Conservation (phyloP, 2,329 filamentous ascomycete genomes). For the Emericellopsis atlantica region DNA sequence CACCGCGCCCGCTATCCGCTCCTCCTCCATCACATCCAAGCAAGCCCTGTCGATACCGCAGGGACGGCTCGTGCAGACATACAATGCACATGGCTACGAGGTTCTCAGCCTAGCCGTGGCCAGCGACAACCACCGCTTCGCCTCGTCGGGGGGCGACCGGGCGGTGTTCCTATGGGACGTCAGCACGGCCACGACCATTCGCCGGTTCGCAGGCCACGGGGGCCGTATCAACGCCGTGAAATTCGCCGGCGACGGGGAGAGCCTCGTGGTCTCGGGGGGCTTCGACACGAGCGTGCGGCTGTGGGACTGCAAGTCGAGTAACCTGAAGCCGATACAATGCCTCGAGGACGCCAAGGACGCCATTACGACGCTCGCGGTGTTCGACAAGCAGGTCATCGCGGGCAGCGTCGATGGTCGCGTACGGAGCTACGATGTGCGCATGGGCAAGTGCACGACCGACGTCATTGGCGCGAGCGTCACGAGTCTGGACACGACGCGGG, state of each 20-base stretch:
- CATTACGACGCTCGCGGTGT: conserved; percentile 37
- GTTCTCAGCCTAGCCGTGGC: conserved; percentile 70
- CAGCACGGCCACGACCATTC: conserved; percentile 60
- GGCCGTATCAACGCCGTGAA: conserved; percentile 66
- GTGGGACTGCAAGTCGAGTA: conserved; percentile 53
- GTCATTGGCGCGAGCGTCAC: conserved; percentile 63
- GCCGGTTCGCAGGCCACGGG: conserved; percentile 60
- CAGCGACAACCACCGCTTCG: conserved; percentile 71
- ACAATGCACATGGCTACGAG: conserved; percentile 82
- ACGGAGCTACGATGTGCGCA: conserved; percentile 70
- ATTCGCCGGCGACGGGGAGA: conserved; percentile 67
- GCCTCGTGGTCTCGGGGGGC: conserved; percentile 58
- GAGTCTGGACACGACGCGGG: conserved; percentile 56
- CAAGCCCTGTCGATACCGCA: conserved; percentile 22
- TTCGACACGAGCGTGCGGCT: conserved; percentile 66
- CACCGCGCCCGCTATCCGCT: conserved; percentile 13
- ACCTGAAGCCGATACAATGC: conserved; percentile 55
- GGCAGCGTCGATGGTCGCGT: conserved; percentile 80
- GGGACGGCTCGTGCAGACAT: conserved; percentile 69
- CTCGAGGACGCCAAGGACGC: conserved; percentile 62
- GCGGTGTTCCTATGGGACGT: conserved; percentile 94
- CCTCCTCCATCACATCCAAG: neutral
- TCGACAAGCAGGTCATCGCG: conserved; percentile 47
- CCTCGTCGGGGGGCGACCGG: conserved; percentile 80
- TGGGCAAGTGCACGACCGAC: conserved; percentile 59